Conservation (phyloP, 169 alveolate species). For the Toxoplasma gondii region DNA sequence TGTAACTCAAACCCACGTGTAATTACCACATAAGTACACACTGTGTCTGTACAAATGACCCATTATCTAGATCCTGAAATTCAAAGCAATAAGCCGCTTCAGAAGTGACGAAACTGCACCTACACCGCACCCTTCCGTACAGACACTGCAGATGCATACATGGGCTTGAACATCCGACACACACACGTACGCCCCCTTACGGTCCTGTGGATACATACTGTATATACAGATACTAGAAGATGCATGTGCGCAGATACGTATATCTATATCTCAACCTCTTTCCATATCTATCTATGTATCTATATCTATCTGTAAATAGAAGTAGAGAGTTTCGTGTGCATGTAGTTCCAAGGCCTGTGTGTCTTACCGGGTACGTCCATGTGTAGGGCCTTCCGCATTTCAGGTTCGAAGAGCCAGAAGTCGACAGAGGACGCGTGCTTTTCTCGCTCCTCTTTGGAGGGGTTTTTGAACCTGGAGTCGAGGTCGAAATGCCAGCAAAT, state of each 20-base stretch:
- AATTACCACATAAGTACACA: no score
- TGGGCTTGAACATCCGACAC: no score
- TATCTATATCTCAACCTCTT: no score
- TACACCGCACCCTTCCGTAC: neutral
- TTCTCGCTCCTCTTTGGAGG: slow-evolving; percentile 54
- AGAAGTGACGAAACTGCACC: neutral
- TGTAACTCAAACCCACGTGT: neutral
- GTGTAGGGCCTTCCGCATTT: slow-evolving; percentile 51
- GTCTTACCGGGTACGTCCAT: slow-evolving; percentile 60
- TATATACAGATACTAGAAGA: no score
- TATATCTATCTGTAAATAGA: neutral
- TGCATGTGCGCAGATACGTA: no score
- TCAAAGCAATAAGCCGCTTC: neutral
- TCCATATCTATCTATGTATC: neutral
- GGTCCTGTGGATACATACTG: no score
- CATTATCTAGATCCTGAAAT: neutral
- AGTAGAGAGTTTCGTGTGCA: no score
- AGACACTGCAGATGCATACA: neutral
- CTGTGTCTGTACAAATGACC: neutral
- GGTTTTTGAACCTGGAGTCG: slow-evolving; percentile 64
- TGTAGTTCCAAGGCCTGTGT: no score
- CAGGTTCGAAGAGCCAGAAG: slow-evolving; percentile 64
- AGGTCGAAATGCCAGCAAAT: slow-evolving; percentile 69
- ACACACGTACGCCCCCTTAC: no score
- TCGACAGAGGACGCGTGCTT: slow-evolving; percentile 34